Percentiles rank a stretch among this genome's conserved stretches.
Evolutionary conservation across 2,329 filamentous ascomycete species (phyloP).

Genomic region (Diaporthe citrichinensis): DNA sequence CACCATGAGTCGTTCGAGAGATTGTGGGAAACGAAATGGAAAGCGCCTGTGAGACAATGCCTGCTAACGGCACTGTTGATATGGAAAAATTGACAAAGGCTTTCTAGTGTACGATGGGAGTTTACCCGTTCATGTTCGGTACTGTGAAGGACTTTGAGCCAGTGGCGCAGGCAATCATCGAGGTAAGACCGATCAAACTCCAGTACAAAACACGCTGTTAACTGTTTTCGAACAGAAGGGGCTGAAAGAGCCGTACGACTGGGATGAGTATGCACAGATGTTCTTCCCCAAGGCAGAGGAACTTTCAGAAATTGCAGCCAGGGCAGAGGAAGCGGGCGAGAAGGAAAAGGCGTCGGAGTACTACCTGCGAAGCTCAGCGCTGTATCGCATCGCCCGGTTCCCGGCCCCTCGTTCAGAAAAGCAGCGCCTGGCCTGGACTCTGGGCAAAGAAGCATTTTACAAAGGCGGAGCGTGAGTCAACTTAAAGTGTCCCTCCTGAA

Average conservation of each 20-base stretch:
- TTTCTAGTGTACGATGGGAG: slow-evolving; percentile 30
- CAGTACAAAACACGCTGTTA: neutral
- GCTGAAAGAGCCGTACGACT: slow-evolving; percentile 35
- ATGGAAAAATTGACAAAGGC: neutral
- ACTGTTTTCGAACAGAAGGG: neutral
- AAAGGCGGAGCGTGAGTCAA: slow-evolving; percentile 62
- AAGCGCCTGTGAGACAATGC: slow-evolving; percentile 67
- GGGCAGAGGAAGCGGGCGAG: slow-evolving; percentile 63
- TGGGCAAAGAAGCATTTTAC: slow-evolving; percentile 75
- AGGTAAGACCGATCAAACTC: slow-evolving; percentile 41
- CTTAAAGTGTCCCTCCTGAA: neutral
- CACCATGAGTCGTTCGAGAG: slow-evolving; percentile 57
- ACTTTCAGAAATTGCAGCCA: slow-evolving; percentile 67
- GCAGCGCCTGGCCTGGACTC: slow-evolving; percentile 73
- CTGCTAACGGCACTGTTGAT: neutral
- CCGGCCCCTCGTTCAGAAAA: slow-evolving; percentile 66
- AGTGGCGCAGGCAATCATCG: slow-evolving; percentile 73
- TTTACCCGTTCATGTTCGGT: slow-evolving; percentile 80
- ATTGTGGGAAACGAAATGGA: slow-evolving; percentile 85
- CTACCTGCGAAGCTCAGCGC: slow-evolving; percentile 74
- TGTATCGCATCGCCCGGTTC: slow-evolving; percentile 82
- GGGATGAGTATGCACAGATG: slow-evolving; percentile 71
- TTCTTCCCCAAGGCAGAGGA: slow-evolving; percentile 74
- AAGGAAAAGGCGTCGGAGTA: slow-evolving; percentile 69
- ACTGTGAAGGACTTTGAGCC: slow-evolving; percentile 77